Conservation (phyloP, 352 stramenopile genomes). For the Thalassiosira livingstoniorum region DNA sequence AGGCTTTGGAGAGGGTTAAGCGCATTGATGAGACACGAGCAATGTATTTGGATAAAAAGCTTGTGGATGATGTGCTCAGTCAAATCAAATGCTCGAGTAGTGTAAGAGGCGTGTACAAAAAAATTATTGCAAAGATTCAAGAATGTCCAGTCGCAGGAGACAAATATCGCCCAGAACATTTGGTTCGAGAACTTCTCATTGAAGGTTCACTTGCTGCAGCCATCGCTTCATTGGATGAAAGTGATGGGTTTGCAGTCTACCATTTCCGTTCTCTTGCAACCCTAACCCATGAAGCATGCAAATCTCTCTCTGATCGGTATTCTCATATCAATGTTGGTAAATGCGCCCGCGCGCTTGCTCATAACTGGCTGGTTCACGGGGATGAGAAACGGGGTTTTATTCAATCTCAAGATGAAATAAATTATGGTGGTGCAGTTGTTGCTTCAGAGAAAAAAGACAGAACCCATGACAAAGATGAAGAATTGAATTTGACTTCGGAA, state of each 20-base stretch:
- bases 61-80: constrained; percentile 62
- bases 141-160: constrained; percentile 17
- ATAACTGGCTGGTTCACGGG: constrained; percentile 76
- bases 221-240: constrained; percentile 61
- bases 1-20: constrained; percentile 71
- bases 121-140: constrained; percentile 66
- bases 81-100: constrained; percentile 36
- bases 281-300: constrained; percentile 74
- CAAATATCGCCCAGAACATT: constrained; percentile 69
- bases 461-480: constrained; percentile 35
- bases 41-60: constrained; percentile 73
- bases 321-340: constrained; percentile 78
- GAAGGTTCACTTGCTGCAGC: constrained; percentile 71
- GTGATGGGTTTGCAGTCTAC: constrained; percentile 63
- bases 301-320: constrained; percentile 72
- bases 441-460: constrained; percentile 11
- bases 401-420: too few relatives aligned
- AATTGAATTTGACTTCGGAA: constrained; percentile 76
- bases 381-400: too few relatives aligned
- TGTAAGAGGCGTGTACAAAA: constrained; percentile 52
- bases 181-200: constrained; percentile 73
- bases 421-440: constrained; percentile 21
- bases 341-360: constrained; percentile 60
- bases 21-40: constrained; percentile 71
- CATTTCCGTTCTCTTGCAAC: constrained; percentile 74